Evolutionary conservation across 768 basidiomycete species (phyloP), one percentile per base, ranked within the genome.

Genomic region (Cubamyces lactineus): DNA sequence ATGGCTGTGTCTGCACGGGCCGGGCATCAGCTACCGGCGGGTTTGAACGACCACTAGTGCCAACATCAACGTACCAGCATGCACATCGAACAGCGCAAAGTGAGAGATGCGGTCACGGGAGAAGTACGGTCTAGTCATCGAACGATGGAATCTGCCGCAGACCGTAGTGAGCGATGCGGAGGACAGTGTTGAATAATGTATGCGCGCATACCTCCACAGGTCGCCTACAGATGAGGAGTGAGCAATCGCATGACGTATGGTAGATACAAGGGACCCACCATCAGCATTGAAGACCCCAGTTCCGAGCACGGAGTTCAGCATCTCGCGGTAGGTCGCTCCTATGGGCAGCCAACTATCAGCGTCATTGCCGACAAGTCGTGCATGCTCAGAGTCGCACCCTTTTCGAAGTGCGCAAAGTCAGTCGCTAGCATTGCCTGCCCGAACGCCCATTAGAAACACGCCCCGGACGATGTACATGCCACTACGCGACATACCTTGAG

Each of bases 261-360:
- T 12, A 24, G 21, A 23, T 8, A 4, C 6, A 23, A 8, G 8
- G 23, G 38, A 40, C 72, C 54, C 57, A 78, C 82, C 81, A 66
- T 84, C 82, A 2, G 81, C 78, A 62, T 83, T 85, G 71, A 86
- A 86, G 6, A 86, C 79, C 6, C 86, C 85, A 0, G 75, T 79
- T 16, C 84, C 84, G 16, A 84, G 67, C 15, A 83, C 71, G 12
- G 68, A 65, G 26, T 70, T 46, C 17, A 75, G 71, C 16, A 70
- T 68, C 43, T 68, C 61, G 42, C 67, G 67, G 56, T 80, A 77
- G 16, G 64, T 67, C 16, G 64, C 67, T 0, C 78, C 78, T 80
- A 57, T 7, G 24, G 42, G 43, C 17, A 61, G 23, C 12, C 21
- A 53, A 24, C 26, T 8, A 39, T 30, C 2, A 51, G n/a, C 21